A percentile compares a stretch with the other conserved stretches of the same genome.
phyloP scores from a whole-genome alignment of 2,329 filamentous ascomycete genomes.

The Pseudogymnoascus sp. region DNA sequence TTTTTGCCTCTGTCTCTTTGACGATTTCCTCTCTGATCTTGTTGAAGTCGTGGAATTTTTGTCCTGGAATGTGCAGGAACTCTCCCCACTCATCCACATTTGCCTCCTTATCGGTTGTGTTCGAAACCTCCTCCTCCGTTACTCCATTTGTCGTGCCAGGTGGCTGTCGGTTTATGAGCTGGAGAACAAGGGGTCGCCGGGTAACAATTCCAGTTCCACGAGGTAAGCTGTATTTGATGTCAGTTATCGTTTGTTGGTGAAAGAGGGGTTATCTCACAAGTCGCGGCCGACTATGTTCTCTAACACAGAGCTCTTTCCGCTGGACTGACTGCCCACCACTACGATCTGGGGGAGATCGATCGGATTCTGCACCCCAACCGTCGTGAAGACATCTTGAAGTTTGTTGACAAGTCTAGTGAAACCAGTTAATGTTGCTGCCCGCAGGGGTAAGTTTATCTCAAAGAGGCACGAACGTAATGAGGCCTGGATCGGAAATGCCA shows the following conservation, averaged over 20 bases:
- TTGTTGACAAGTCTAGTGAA: slow-evolving; percentile 78
- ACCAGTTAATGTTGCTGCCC: slow-evolving; percentile 23
- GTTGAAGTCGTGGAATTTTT: slow-evolving; percentile 97
- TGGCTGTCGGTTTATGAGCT: slow-evolving; percentile 87
- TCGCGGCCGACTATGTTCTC: slow-evolving; percentile 98
- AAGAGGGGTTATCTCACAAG: slow-evolving; percentile 61
- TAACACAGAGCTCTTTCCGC: slow-evolving; percentile 96
- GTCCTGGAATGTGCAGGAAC: slow-evolving; percentile 93
- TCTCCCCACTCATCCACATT: slow-evolving; percentile 97
- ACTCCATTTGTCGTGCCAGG: slow-evolving; percentile 62
- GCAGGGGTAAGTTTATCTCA: slow-evolving; percentile 13
- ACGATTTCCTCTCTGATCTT: slow-evolving; percentile 98
- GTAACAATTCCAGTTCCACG: slow-evolving; percentile 97
- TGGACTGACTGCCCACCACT: slow-evolving; percentile 96
- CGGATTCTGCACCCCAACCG: slow-evolving; percentile 96
- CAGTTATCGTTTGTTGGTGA: slow-evolving; percentile 14
- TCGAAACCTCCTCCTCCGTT: slow-evolving; percentile 52
- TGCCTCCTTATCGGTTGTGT: slow-evolving; percentile 72
- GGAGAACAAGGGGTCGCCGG: slow-evolving; percentile 87
- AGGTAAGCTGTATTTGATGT: slow-evolving; percentile 60
- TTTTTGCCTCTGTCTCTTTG: slow-evolving; percentile 92
- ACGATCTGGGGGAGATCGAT: slow-evolving; percentile 98
- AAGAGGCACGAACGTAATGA: slow-evolving; percentile 50
- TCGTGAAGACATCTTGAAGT: slow-evolving; percentile 98
- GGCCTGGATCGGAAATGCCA: slow-evolving; percentile 58